Base-by-base conservation (phyloP, 176 grass and related monocot genomes). In the Oryza meyeriana region DNA sequence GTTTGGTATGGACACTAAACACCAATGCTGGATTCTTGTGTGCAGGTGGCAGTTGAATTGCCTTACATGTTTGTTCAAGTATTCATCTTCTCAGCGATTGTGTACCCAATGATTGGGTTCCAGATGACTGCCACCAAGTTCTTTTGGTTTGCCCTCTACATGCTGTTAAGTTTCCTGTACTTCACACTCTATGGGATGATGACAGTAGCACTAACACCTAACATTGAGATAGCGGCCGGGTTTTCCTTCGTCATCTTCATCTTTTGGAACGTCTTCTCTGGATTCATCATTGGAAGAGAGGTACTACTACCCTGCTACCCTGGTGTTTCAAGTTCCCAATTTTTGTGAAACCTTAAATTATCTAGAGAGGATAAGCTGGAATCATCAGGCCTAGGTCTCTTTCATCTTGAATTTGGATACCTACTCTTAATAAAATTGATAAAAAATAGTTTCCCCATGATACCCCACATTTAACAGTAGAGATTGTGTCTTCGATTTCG, bases 41-140 rank as follows among this genome's bases (percentile, higher is more conserved):
- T 62, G 83, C 86, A 92, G 90, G 66, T 89, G 50, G 66, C 83
- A 35, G 30, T 89, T 16, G 90, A 92, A 66, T 50, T 92, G 33
- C 90, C 90, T 48, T 92, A 92, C 83, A 89, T 89, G 86, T n/a
- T 94, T 27, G 83, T 89, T 28, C 89, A 94, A 50, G 86, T 88
- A 41, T 22, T 88, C 18, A 86, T 89, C 33, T 92, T 92, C 38
- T 57, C 90, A 2, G 44, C 44, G 0, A 92, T 92, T 10, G 86
- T 86, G 62, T 92, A 92, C 80, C 90, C 90, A 17, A 94, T 94
- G 92, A 87, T 94, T 26, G 92, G 92, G 27, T 91, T 94, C 72
- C 65, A 86, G 71, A 41, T 89, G 76, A 79, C 72, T 4, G 77
- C 69, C 30, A 36, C 8, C 42, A 92, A 92, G 57, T 89, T 92